These are phyloP conservation scores for Phytophthora vignae DNA, from an alignment of 352 stramenopile genomes.

Conservation along the genomic window DNA sequence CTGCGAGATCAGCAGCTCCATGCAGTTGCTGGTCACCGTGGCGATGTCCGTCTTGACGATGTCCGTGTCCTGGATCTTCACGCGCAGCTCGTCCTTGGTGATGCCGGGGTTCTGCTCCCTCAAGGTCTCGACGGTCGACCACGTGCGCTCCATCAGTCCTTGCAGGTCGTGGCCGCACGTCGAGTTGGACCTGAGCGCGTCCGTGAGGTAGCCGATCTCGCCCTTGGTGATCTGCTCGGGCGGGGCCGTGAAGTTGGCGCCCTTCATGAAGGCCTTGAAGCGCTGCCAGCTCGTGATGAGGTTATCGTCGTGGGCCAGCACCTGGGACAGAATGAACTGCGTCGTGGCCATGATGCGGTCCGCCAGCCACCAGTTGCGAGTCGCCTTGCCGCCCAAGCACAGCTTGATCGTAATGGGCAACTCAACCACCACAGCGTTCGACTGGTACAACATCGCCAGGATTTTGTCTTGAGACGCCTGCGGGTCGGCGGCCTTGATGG, in stretches of 20 bases:
- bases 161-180: slow-evolving; percentile 24
- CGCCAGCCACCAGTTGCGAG: slow-evolving; percentile 22
- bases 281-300: slow-evolving; percentile 28
- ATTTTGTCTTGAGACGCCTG: slow-evolving; percentile 44
- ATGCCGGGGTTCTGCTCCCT: no score
- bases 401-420: slow-evolving; percentile 52
- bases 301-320: slow-evolving; percentile 23
- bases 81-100: no score
- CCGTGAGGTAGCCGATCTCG: slow-evolving; percentile 39
- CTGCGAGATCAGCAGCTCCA: slow-evolving; percentile 11
- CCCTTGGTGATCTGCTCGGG: slow-evolving; percentile 23
- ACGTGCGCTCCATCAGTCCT: slow-evolving; percentile 30
- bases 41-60: no score
- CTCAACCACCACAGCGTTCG: slow-evolving; percentile 45
- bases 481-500: slow-evolving; percentile 24
- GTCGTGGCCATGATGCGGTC: slow-evolving; percentile 22
- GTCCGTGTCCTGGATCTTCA: no score
- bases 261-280: slow-evolving; percentile 32
- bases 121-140: slow-evolving; percentile 39
- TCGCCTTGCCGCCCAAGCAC: slow-evolving; percentile 38
- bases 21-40: no score
- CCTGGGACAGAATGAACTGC: slow-evolving; percentile 29
- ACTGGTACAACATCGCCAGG: slow-evolving; percentile 44
- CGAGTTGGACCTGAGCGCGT: slow-evolving; percentile 32
- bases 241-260: slow-evolving; percentile 36